These are phyloP conservation scores for Gossypioides kirkii DNA, from an alignment of 345 rosid species.

Conservation along the genomic window DNA sequence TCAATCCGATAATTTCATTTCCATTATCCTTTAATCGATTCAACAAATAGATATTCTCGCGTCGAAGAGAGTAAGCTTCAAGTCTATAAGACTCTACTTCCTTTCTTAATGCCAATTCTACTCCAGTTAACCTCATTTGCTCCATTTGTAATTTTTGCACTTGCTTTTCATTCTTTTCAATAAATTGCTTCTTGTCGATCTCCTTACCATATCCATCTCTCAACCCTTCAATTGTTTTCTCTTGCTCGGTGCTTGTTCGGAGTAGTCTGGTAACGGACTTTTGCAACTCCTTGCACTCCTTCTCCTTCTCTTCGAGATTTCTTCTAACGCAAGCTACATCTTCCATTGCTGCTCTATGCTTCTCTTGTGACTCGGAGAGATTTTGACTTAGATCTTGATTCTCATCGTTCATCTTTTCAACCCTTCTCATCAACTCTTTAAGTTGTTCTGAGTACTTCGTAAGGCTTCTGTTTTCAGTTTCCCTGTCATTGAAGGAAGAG, in stretches of 20 bases:
- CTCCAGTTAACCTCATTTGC: slow-evolving; percentile 76
- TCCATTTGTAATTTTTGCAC: slow-evolving; percentile 60
- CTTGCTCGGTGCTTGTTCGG: slow-evolving; percentile 79
- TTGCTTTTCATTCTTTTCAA: slow-evolving; percentile 40
- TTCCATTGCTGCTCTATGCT: slow-evolving; percentile 42
- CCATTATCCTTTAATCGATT: slow-evolving; percentile 61
- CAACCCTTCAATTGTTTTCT: slow-evolving; percentile 72
- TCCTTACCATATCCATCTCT: slow-evolving; percentile 45
- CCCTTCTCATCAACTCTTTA: slow-evolving; percentile 43
- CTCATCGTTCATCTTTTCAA: slow-evolving; percentile 47
- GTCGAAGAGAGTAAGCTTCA: slow-evolving; percentile 72
- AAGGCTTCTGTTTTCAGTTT: slow-evolving; percentile 54
- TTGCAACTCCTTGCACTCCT: slow-evolving; percentile 83
- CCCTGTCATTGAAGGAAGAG: slow-evolving; percentile 59
- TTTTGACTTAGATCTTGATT: slow-evolving; percentile 45
- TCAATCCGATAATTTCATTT: slow-evolving; percentile 43
- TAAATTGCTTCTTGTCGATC: slow-evolving; percentile 36
- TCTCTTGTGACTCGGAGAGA: slow-evolving; percentile 54
- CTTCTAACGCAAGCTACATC: slow-evolving; percentile 50
- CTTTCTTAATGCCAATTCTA: slow-evolving; percentile 72
- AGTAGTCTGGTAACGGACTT: slow-evolving; percentile 59
- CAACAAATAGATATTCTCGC: slow-evolving; percentile 66
- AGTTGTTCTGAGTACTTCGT: slow-evolving; percentile 55
- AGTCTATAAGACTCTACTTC: slow-evolving; percentile 60
- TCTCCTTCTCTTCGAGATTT: slow-evolving; percentile 75